phyloP scores from a whole-genome alignment of 2,329 filamentous ascomycete genomes.

The Fusarium annulatum region DNA sequence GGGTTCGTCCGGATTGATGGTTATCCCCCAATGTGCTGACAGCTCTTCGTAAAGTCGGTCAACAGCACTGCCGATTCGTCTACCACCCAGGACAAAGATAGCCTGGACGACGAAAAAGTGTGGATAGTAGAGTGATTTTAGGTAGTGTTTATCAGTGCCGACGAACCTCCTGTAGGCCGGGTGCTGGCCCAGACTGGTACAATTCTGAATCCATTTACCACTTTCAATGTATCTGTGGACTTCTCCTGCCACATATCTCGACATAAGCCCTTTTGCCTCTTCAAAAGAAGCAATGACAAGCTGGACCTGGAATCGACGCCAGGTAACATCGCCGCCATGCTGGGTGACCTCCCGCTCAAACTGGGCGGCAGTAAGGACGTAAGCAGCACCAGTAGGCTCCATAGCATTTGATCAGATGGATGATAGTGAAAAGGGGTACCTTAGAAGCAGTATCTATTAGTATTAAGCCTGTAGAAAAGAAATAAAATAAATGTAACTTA shows the following conservation, averaged over 20 bases:
- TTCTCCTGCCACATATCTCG: neutral
- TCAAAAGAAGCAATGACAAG: neutral
- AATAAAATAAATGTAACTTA: fast-evolving
- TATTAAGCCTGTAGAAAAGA: fast-evolving
- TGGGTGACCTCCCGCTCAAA: neutral
- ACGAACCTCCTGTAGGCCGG: too few relatives aligned
- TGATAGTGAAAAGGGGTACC: neutral
- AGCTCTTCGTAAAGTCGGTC: too few relatives aligned
- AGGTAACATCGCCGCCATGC: neutral
- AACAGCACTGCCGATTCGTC: too few relatives aligned
- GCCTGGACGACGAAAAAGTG: neutral
- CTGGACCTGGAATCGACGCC: fast-evolving
- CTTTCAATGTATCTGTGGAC: too few relatives aligned
- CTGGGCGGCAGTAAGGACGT: neutral
- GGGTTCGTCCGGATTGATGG: neutral
- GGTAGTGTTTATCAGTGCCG: too few relatives aligned
- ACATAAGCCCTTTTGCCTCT: fast-evolving
- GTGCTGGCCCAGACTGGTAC: too few relatives aligned
- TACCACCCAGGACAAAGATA: too few relatives aligned
- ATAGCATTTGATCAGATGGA: neutral
- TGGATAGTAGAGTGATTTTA: neutral
- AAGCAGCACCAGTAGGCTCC: neutral
- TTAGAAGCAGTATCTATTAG: fast-evolving
- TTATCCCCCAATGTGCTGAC: too few relatives aligned
- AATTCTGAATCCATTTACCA: too few relatives aligned